These are phyloP conservation scores for Scheffersomyces coipomensis DNA, from an alignment of 805 yeast species.

Conservation along the genomic window DNA sequence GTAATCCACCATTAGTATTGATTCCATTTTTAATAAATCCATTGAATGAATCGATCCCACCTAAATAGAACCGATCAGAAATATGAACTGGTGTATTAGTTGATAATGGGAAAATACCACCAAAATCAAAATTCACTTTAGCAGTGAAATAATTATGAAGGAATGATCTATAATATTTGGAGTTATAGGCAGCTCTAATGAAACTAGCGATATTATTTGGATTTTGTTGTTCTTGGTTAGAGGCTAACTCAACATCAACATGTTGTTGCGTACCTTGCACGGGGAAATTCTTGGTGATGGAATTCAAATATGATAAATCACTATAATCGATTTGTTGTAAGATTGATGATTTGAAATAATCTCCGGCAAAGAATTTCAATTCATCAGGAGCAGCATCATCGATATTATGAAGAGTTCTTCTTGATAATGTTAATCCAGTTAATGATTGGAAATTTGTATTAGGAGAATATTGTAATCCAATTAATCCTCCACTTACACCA, in stretches of 20 bases:
- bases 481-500: conserved; percentile 48
- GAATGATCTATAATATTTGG: conserved; percentile 39
- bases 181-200: conserved; percentile 31
- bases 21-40: conserved; percentile 68
- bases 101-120: conserved; percentile 48
- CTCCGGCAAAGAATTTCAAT: conserved; percentile 30
- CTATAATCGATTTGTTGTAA: conserved; percentile 22
- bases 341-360: conserved; percentile 33
- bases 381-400: conserved; percentile 52
- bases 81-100: conserved; percentile 45
- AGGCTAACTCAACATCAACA: conserved; percentile 52
- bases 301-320: conserved; percentile 19
- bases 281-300: conserved; percentile 28
- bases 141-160: conserved; percentile 47
- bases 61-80: conserved; percentile 79
- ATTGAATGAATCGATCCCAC: conserved; percentile 73
- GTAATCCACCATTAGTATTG: conserved; percentile 76
- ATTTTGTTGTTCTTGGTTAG: conserved; percentile 28
- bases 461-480: conserved; percentile 46
- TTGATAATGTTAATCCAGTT: conserved; percentile 59
- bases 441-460: conserved; percentile 23
- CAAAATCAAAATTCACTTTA: conserved; percentile 50
- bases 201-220: conserved; percentile 19
- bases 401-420: conserved; percentile 53
- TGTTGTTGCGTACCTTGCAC: conserved; percentile 60